phyloP scores from a whole-genome alignment of 2,329 filamentous ascomycete species.

The Periconia sp. region DNA sequence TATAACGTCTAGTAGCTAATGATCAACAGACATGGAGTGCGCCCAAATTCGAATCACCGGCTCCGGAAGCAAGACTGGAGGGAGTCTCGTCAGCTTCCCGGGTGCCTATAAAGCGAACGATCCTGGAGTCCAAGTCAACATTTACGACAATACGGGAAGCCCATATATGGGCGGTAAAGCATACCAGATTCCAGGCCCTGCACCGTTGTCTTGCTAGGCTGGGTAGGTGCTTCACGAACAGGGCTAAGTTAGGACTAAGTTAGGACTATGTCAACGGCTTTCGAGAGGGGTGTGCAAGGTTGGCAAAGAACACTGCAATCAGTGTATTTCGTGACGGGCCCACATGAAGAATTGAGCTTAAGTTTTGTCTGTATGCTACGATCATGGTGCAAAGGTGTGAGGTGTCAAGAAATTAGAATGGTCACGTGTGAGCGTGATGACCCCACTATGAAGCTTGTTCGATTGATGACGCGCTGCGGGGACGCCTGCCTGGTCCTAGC shows the following conservation, averaged over 20 bases:
- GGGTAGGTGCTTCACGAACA: too few species aligned
- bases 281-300: too few species aligned
- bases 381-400: too few species aligned
- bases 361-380: too few species aligned
- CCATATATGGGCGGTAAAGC: constrained; percentile 24
- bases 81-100: constrained; percentile 27
- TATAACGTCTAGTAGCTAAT: not conserved
- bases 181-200: constrained; percentile 57
- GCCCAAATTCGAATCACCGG: constrained; percentile 31
- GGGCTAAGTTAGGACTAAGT: too few species aligned
- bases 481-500: not conserved
- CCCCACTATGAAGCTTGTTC: too few species aligned
- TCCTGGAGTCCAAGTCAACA: constrained; percentile 23
- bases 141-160: constrained; percentile 19
- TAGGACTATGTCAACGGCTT: too few species aligned
- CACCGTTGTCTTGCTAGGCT: constrained; percentile 50
- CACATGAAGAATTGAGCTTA: too few species aligned
- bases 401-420: too few species aligned
- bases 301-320: too few species aligned
- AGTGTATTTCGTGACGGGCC: too few species aligned
- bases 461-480: not conserved
- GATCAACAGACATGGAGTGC: constrained; percentile 30
- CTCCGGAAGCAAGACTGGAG: constrained; percentile 19
- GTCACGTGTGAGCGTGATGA: too few species aligned
- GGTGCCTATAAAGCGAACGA: constrained; percentile 31